A percentile compares a stretch with the other conserved stretches of the same genome.
phyloP scores from a whole-genome alignment of 2,329 filamentous ascomycete species.

The Talaromyces sp. region DNA sequence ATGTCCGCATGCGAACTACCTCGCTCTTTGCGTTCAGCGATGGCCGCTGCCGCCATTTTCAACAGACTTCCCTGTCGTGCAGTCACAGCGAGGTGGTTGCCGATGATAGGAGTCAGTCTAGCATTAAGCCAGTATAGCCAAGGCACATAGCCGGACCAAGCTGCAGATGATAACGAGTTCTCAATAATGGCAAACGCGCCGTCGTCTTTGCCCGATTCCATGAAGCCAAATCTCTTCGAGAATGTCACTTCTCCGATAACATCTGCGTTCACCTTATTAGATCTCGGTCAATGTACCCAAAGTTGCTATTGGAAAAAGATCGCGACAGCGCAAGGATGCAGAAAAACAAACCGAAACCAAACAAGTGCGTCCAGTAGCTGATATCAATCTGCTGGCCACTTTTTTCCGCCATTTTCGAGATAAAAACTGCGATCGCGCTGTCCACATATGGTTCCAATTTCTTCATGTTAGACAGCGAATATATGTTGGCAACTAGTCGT shows the following conservation, averaged over 20 bases:
- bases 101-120: slow-evolving; percentile 27
- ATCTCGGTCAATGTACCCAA: slow-evolving; percentile 12
- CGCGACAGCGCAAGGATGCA: neutral
- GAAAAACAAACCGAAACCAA: slow-evolving; percentile 3
- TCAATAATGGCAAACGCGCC: slow-evolving; percentile 30
- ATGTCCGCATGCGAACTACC: slow-evolving; percentile 31
- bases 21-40: slow-evolving; percentile 22
- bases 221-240: slow-evolving; percentile 31
- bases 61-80: slow-evolving; percentile 28
- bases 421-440: slow-evolving; percentile 28
- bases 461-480: slow-evolving; percentile 31
- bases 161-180: slow-evolving; percentile 23
- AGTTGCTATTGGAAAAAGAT: neutral
- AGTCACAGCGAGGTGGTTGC: slow-evolving; percentile 29
- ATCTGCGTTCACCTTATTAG: slow-evolving; percentile 18
- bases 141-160: slow-evolving; percentile 35
- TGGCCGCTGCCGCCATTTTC: slow-evolving; percentile 11
- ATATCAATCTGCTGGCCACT: slow-evolving; percentile 5
- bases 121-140: slow-evolving; percentile 31
- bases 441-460: slow-evolving; percentile 37
- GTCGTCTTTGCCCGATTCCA: slow-evolving; percentile 27
- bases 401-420: slow-evolving; percentile 24
- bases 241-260: slow-evolving; percentile 38
- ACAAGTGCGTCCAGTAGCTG: slow-evolving; percentile 7
- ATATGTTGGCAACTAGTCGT: slow-evolving; percentile 28